Evolutionary conservation across 2,329 filamentous ascomycete genomes (phyloP), one percentile per base, ranked within the genome.

Genomic region (Hypoxylon sp.): DNA sequence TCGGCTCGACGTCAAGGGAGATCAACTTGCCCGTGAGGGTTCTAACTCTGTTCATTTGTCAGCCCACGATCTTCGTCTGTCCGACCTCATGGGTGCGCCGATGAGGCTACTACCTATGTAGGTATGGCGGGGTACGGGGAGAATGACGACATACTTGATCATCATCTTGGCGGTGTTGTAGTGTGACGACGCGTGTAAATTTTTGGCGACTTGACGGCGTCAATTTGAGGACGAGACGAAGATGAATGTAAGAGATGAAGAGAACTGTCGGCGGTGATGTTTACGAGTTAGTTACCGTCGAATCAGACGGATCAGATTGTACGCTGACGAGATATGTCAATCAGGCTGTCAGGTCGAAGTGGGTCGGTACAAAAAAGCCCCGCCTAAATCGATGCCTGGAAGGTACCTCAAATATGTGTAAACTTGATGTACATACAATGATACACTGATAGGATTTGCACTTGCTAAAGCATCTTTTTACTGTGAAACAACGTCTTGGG

Each of bases 21-120:
- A 98, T 98, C 84, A 99, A 94, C 86, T 98, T 98, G 78, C 96
- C 96, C 71, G 96, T 98, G 72, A 99, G 90, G 70, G 96, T 99
- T 79, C 96, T 92, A 79, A 99, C 95, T 87, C 95, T 99, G 75
- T 46, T 45, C 25, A 11, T 45, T 5, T 51, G 49, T 64, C 30
- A 63, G 70, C 70, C 60, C 65, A 28, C 28, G 50, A 23, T 43
- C 23, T 45, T 23, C 23, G 7, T 52, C 38, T 7, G 19, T 49
- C 52, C 28, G 52, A 55, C 21, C 11, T 55, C 28, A 50, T 9
- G 7, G 23, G 34, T 9, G 21, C 41, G 43, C n/a, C 7, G 11
- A 7, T 10, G 28, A 41, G 45, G 17, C 51, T 36, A 25, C 25
- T 1, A n/a, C n/a, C n/a, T n/a, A n/a, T n/a, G n/a, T n/a, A n/a